phyloP scores from a whole-genome alignment of 495 filamentous ascomycete genomes.

The Aspergillus affinis region DNA sequence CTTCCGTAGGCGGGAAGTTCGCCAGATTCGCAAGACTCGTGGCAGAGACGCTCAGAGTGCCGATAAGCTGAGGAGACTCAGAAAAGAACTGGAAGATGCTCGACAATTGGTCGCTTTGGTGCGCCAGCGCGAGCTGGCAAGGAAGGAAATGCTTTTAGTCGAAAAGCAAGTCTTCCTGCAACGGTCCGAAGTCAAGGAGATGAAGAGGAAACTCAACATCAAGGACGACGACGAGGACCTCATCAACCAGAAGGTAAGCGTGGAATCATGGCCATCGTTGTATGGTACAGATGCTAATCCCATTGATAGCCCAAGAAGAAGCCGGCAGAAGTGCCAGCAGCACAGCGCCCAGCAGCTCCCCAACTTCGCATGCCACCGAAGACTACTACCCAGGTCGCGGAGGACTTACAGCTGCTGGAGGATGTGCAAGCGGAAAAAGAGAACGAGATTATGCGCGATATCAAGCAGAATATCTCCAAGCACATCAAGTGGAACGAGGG shows the following conservation, averaged over 20 bases:
- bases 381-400: constrained; percentile 62
- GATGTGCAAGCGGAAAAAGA: constrained; percentile 80
- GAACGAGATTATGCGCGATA: constrained; percentile 71
- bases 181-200: constrained; percentile 74
- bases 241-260: constrained; percentile 83
- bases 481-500: constrained; percentile 85
- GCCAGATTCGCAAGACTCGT: constrained; percentile 91
- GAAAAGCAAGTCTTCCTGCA: constrained; percentile 79
- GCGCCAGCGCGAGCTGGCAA: constrained; percentile 72
- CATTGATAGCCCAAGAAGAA: constrained; percentile 68
- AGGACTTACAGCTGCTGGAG: constrained; percentile 72
- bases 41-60: constrained; percentile 89
- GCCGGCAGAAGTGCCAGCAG: constrained; percentile 48
- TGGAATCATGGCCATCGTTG: neutral
- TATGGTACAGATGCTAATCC: constrained; percentile 37
- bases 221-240: constrained; percentile 94
- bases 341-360: constrained; percentile 55
- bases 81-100: constrained; percentile 89
- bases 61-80: constrained; percentile 88
- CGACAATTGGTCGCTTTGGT: constrained; percentile 76
- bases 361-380: constrained; percentile 69
- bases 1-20: constrained; percentile 93
- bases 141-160: constrained; percentile 69
- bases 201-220: constrained; percentile 83
- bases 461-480: constrained; percentile 76